phyloP scores from a whole-genome alignment of 1,284 basidiomycete species.

The Trichosporon coremiiforme region DNA sequence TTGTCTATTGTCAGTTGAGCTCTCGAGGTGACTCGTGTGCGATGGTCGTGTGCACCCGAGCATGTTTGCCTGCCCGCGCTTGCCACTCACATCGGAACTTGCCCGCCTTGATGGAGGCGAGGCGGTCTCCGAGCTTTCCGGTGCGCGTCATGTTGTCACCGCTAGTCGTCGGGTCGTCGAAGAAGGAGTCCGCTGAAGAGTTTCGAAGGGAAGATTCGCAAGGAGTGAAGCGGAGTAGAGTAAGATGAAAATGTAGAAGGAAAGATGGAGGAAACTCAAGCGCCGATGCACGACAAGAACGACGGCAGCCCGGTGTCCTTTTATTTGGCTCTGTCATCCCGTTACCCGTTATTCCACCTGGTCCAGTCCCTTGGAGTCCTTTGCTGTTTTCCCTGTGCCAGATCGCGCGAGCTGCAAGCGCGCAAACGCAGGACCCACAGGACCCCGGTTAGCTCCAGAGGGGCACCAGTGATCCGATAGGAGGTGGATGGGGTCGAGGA shows the following conservation, averaged over 20 bases:
- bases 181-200: neutral
- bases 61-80: neutral
- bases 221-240: neutral
- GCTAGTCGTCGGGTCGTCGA: neutral
- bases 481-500: neutral
- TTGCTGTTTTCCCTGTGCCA: neutral
- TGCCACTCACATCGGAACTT: conserved; percentile 18
- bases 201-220: neutral
- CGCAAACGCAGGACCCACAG: no score
- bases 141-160: conserved; percentile 1
- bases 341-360: neutral
- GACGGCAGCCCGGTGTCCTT: neutral
- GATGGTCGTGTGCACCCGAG: neutral
- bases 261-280: neutral
- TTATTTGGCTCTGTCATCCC: conserved; percentile 16
- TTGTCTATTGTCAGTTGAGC: conserved; percentile 35
- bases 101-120: conserved; percentile 7
- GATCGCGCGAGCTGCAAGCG: neutral
- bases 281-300: neutral
- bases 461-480: conserved; percentile 17
- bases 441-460: neutral
- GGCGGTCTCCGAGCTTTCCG: conserved; percentile 1
- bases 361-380: neutral
- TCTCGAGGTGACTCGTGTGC: neutral
- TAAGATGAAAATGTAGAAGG: neutral